Base-by-base conservation (phyloP, 352 stramenopile species). In the Phytophthora pisi region DNA sequence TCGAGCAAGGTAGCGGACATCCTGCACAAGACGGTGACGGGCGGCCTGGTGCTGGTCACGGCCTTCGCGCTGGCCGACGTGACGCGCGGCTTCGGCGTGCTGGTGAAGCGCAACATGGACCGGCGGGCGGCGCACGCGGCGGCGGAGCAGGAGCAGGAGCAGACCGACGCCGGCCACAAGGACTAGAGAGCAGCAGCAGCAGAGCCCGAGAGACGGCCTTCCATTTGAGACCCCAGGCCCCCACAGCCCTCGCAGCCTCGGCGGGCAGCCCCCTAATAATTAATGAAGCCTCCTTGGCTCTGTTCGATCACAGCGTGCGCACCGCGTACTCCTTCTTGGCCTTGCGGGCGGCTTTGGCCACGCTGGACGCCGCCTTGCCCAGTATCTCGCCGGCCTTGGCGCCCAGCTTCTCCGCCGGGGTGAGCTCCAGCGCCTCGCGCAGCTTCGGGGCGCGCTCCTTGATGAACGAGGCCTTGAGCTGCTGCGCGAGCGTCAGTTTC, bases 81-180 rank as follows among this genome's bases (percentile, higher is more conserved):
- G 51, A 88, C 77, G 58, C 84, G 85, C 64, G 88, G 87, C 68
- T 94, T 96, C 59, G 56, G 74, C 68, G 79, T 93, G 26, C 75
- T 96, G 54, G 84, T 89, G 38, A 88, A 89, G 82, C 85, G 85
- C 75, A 94, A 92, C 72, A 78, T 89, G 31, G 82, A 90, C 58
- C 86, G 88, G 26, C 74, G 75, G 72, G 70, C 72, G 38, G 55
- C 64, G 13, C 74, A 74, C 70, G 70, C 72, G 38, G 55, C 64
- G 13, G 45, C 51, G 8, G 30, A 64, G 40, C 42, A 75, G 40
- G 42, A 75, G 57, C 53, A 61, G 26, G 42, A 75, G 57, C 53
- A 61, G 26, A 60, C 31, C 23, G 40, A 72, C 30, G 64, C 24
- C 16, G 26, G 30, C 46, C 63, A 59, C 56, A 60, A 74, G 61